phyloP scores from a whole-genome alignment of 108 stramenopile species.

The Phaeodactylum tricornutum region DNA sequence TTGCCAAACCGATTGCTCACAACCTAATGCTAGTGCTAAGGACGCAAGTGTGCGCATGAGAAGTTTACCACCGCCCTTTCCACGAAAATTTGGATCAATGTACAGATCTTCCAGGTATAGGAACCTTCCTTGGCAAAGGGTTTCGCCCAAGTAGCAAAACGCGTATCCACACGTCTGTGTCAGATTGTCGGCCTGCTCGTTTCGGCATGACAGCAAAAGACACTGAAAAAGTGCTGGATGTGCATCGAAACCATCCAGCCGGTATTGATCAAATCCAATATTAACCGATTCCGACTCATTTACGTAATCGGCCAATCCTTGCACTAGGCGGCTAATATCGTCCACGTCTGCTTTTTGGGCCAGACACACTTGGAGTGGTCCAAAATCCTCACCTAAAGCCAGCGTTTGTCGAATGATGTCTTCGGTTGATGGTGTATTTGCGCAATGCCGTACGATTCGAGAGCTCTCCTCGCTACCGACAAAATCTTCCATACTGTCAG shows the following conservation, averaged over 20 bases:
- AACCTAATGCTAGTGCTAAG: conserved; percentile 14
- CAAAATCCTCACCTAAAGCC: too few species aligned
- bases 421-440: neutral
- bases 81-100: conserved; percentile 26
- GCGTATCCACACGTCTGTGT: conserved; percentile 38
- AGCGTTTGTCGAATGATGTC: neutral
- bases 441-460: neutral
- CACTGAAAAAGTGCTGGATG: conserved; percentile 23
- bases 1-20: conserved; percentile 30
- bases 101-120: conserved; percentile 58
- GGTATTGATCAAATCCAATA: conserved; percentile 5
- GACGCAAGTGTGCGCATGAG: conserved; percentile 28
- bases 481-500: neutral
- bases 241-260: conserved; percentile 11
- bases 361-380: neutral
- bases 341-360: neutral
- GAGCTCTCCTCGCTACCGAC: neutral
- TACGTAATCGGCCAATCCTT: conserved; percentile 21
- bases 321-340: conserved; percentile 8
- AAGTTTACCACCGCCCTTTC: conserved; percentile 24
- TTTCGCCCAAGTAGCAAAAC: conserved; percentile 32
- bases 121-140: conserved; percentile 18
- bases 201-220: conserved; percentile 13
- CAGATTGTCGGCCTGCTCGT: neutral
- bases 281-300: conserved; percentile 20